Evolutionary conservation across 495 filamentous ascomycete genomes (phyloP).

Genomic region (Penicillium subrubescens): DNA sequence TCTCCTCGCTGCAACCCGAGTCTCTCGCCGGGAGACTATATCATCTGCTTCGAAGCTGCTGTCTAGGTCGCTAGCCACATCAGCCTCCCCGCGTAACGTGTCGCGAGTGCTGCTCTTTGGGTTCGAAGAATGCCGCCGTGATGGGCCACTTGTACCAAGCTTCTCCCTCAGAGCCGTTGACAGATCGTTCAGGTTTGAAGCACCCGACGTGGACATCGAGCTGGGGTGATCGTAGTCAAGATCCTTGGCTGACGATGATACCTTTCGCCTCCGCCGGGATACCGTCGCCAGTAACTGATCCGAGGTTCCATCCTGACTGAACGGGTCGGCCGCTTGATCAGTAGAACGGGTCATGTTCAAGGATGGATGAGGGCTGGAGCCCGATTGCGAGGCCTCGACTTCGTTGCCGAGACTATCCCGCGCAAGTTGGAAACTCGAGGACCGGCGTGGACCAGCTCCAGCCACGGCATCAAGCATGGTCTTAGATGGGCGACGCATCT

Average conservation of each 20-base stretch:
- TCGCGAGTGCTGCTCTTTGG: constrained; percentile 21
- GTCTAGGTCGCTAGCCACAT: constrained; percentile 10
- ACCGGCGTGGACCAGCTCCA: constrained; percentile 46
- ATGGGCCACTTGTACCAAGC: constrained; percentile 22
- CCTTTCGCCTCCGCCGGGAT: constrained; percentile 37
- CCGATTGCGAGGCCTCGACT: not conserved
- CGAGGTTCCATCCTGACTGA: constrained; percentile 8
- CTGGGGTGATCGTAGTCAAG: constrained; percentile 9
- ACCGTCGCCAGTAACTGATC: constrained; percentile 23
- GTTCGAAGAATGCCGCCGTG: constrained; percentile 46
- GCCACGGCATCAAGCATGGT: constrained; percentile 72
- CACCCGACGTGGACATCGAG: not conserved
- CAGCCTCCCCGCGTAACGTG: constrained; percentile 8
- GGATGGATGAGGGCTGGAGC: not conserved
- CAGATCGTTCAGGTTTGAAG: not conserved
- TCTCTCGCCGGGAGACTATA: constrained; percentile 21
- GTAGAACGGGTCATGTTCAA: not conserved
- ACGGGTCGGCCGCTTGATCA: constrained; percentile 8
- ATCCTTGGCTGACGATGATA: constrained; percentile 18
- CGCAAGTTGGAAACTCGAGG: constrained; percentile 30
- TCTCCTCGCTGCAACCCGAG: constrained; percentile 44
- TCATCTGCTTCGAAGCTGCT: constrained; percentile 21
- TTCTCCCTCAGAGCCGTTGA: constrained; percentile 11
- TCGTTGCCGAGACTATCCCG: constrained; percentile 26
- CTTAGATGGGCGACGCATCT: constrained; percentile 83